phyloP scores from a whole-genome alignment of 1,284 basidiomycete genomes.

The Cutaneotrichosporon dermatis region DNA sequence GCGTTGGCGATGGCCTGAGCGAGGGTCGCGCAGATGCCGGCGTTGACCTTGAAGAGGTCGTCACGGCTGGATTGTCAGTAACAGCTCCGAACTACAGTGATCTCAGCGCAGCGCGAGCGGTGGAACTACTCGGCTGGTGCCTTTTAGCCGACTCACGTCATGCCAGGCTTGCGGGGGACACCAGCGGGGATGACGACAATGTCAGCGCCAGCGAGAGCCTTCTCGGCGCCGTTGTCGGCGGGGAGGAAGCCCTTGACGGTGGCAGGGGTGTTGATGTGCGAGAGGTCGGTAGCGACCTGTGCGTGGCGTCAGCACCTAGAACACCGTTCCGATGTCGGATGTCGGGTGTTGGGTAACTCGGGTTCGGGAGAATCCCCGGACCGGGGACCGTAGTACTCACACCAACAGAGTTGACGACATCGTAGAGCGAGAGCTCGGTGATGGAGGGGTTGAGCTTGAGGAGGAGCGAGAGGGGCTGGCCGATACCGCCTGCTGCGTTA shows the following conservation, averaged over 20 bases:
- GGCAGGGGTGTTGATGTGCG: conserved; percentile 86
- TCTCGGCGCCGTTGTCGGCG: conserved; percentile 46
- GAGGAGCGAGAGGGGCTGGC: conserved; percentile 86
- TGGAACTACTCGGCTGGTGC: neutral
- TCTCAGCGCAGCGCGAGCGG: neutral
- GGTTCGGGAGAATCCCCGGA: neutral
- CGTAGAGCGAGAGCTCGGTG: conserved; percentile 83
- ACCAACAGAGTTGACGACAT: conserved; percentile 56
- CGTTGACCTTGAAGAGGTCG: conserved; percentile 79
- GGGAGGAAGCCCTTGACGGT: conserved; percentile 59
- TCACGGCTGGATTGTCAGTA: conserved; percentile 59
- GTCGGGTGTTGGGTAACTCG: neutral
- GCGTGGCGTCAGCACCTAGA: neutral
- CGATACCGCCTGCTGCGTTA: conserved; percentile 56
- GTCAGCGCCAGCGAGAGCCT: conserved; percentile 48
- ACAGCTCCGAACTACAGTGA: too few relatives aligned
- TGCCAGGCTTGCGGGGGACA: conserved; percentile 81
- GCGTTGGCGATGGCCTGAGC: conserved; percentile 82
- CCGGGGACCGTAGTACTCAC: conserved; percentile 29
- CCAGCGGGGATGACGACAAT: conserved; percentile 97
- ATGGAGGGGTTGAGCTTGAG: conserved; percentile 82
- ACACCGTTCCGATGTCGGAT: neutral
- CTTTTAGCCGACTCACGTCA: conserved; percentile 52
- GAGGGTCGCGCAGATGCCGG: conserved; percentile 80
- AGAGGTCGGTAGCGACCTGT: conserved; percentile 76